These are phyloP conservation scores for Arabidopsis hybrid DNA, from an alignment of 441 rosid genomes.

Conservation along the genomic window DNA sequence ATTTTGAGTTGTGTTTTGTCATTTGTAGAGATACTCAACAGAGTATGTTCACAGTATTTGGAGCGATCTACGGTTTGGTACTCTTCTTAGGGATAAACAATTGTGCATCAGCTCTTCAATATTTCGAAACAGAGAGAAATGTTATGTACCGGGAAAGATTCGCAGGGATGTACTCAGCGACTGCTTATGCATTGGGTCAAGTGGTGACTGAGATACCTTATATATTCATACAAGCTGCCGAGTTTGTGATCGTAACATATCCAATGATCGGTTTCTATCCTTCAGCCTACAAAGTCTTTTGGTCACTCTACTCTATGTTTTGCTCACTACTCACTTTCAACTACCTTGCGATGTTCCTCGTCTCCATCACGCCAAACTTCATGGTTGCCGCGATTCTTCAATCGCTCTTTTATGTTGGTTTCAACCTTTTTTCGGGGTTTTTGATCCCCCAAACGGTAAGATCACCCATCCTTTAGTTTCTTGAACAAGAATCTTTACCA, in stretches of 20 bases:
- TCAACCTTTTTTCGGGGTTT: conserved; percentile 62
- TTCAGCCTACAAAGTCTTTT: conserved; percentile 54
- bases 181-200: conserved; percentile 57
- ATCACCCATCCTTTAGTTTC: neutral
- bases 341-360: conserved; percentile 65
- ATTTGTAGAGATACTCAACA: conserved; percentile 56
- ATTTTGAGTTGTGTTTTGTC: neutral
- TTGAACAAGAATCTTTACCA: neutral
- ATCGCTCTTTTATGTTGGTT: conserved; percentile 50
- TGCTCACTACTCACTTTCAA: conserved; percentile 52
- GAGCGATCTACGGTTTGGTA: conserved; percentile 50
- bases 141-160: conserved; percentile 69
- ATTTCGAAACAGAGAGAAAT: conserved; percentile 52
- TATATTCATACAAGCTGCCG: conserved; percentile 48
- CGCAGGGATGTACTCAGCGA: conserved; percentile 64
- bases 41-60: conserved; percentile 56
- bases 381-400: conserved; percentile 54
- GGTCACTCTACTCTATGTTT: conserved; percentile 64
- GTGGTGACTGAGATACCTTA: conserved; percentile 60
- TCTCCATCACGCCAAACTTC: conserved; percentile 61
- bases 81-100: conserved; percentile 62
- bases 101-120: conserved; percentile 53
- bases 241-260: conserved; percentile 52
- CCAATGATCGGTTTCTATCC: conserved; percentile 65
- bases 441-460: conserved; percentile 62